Conservation (phyloP, 305 asterid species). For the Vinca major region DNA sequence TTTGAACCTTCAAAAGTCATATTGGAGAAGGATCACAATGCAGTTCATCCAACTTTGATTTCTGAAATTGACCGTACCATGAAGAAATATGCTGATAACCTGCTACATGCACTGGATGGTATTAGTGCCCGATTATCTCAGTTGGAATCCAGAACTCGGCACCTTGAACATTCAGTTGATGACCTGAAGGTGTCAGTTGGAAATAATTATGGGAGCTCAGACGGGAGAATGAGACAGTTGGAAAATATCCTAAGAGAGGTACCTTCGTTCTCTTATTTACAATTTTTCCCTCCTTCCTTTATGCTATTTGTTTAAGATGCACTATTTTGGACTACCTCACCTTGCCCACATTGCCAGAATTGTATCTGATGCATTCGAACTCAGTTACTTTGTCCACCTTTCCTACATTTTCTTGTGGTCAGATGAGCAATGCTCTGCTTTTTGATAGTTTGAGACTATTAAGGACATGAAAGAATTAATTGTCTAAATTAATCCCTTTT, state of each 20-base stretch:
- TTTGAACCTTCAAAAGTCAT: slow-evolving; percentile 31
- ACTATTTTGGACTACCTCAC: not conserved
- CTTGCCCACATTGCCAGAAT: not conserved
- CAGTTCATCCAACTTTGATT: slow-evolving; percentile 33
- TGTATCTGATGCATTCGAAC: not conserved
- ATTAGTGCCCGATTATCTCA: slow-evolving; percentile 72
- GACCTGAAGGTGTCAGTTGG: slow-evolving; percentile 69
- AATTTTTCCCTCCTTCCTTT: not conserved
- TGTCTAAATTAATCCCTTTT: not conserved
- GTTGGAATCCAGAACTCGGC: slow-evolving; percentile 69
- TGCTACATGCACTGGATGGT: slow-evolving; percentile 65
- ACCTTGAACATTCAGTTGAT: slow-evolving; percentile 67
- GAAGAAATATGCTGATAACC: slow-evolving; percentile 70
- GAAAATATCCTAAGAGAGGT: slow-evolving; percentile 85
- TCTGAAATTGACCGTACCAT: slow-evolving; percentile 72
- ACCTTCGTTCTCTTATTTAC: slow-evolving; percentile 14
- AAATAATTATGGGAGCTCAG: slow-evolving; percentile 54
- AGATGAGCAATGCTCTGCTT: not conserved
- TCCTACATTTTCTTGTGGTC: not conserved
- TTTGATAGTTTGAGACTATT: not conserved
- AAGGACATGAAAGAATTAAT: not conserved
- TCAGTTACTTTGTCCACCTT: not conserved
- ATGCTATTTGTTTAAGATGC: not conserved
- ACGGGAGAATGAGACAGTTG: slow-evolving; percentile 66
- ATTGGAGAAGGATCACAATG: slow-evolving; percentile 30